phyloP scores from a whole-genome alignment of 23 red algal species.

The Cyanidioschyzon merolae region DNA sequence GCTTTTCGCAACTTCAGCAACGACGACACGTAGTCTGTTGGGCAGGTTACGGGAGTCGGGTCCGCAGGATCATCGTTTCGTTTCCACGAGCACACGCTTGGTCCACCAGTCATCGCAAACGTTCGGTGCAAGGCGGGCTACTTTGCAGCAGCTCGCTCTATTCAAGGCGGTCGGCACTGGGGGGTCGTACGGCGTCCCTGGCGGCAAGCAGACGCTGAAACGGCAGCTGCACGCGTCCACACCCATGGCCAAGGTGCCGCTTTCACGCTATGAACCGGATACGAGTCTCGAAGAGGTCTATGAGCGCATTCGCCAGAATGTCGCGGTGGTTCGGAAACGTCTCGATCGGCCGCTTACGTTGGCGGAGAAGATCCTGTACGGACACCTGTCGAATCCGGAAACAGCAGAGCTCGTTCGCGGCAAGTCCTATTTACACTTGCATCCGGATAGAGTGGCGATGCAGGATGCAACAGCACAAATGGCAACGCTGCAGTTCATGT shows the following conservation, averaged over 20 bases:
- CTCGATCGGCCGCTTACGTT: constrained; percentile 83
- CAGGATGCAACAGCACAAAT: constrained; percentile 99
- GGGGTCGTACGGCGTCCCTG: too few species aligned
- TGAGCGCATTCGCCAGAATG: constrained; percentile 21
- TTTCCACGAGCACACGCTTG: too few species aligned
- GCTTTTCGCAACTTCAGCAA: neutral
- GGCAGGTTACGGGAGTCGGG: neutral
- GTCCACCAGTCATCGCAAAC: too few species aligned
- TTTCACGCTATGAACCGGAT: constrained; percentile 25
- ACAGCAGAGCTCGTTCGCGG: constrained; percentile 49
- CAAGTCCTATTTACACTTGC: constrained; percentile 83
- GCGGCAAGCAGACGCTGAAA: neutral
- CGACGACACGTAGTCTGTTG: neutral
- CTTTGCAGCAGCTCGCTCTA: too few species aligned
- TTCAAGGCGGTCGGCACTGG: too few species aligned
- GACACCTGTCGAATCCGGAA: constrained; percentile 72
- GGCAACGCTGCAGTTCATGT: constrained; percentile 96
- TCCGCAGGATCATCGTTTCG: too few species aligned
- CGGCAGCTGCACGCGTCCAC: neutral
- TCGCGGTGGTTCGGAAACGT: constrained; percentile 24
- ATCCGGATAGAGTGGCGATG: constrained; percentile 90
- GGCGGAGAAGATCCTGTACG: constrained; percentile 92
- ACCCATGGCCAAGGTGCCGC: constrained; percentile 1
- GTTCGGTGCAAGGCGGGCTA: too few species aligned
- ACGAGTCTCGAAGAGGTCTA: constrained; percentile 16